These are phyloP conservation scores for Aspergillus nomiae DNA, from an alignment of 2,329 filamentous ascomycete genomes.

Conservation along the genomic window DNA sequence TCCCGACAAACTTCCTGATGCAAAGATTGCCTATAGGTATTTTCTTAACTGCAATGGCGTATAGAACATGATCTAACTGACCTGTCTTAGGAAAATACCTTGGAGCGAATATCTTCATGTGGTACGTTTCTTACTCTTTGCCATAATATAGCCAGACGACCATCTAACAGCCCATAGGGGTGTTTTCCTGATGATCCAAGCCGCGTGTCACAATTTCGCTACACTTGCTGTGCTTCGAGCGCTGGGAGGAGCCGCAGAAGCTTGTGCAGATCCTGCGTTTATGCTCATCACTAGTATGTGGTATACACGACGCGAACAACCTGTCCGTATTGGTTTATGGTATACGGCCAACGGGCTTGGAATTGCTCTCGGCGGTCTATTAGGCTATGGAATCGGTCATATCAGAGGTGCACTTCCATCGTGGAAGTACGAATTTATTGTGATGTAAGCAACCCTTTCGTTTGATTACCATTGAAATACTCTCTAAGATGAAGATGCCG, in stretches of 20 bases:
- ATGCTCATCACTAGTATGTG: slow-evolving; percentile 69
- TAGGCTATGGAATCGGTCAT: slow-evolving; percentile 63
- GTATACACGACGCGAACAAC: slow-evolving; percentile 65
- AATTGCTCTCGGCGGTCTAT: slow-evolving; percentile 59
- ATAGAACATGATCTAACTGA: neutral
- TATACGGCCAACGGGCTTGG: slow-evolving; percentile 62
- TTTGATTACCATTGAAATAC: neutral
- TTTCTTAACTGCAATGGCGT: neutral
- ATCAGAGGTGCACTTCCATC: slow-evolving; percentile 58
- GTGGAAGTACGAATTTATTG: slow-evolving; percentile 70
- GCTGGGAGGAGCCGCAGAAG: slow-evolving; percentile 59
- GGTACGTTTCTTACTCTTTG: slow-evolving; percentile 29
- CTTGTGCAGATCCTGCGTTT: slow-evolving; percentile 61
- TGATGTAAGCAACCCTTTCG: slow-evolving; percentile 47
- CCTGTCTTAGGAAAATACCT: slow-evolving; percentile 51
- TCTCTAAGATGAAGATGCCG: neutral
- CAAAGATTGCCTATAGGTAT: slow-evolving; percentile 53
- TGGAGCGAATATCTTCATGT: slow-evolving; percentile 61
- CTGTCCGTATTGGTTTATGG: slow-evolving; percentile 61
- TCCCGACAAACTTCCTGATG: slow-evolving; percentile 57
- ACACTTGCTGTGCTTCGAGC: slow-evolving; percentile 60
- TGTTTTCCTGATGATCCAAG: slow-evolving; percentile 55
- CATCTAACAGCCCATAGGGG: slow-evolving; percentile 34
- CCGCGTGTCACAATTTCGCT: slow-evolving; percentile 57
- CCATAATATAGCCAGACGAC: neutral